Conservation (phyloP, 306 rosid species). For the Lathyrus tuberosus region DNA sequence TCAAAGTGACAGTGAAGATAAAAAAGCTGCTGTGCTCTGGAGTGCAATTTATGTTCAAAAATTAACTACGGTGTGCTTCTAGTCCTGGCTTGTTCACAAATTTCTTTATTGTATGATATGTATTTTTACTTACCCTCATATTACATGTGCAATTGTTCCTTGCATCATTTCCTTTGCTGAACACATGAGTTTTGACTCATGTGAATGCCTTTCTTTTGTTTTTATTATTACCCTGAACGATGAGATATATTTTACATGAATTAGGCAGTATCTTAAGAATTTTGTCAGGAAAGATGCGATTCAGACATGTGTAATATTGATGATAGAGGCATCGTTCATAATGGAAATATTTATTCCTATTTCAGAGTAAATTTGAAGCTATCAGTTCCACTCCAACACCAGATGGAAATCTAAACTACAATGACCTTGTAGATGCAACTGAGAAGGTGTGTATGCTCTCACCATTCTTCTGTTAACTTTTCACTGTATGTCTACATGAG, state of each 20-base stretch:
- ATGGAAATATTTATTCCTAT: conserved; percentile 34
- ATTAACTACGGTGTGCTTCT: conserved; percentile 57
- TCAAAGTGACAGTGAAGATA: conserved; percentile 52
- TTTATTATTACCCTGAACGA: neutral
- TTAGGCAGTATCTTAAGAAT: conserved; percentile 21
- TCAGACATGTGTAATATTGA: conserved; percentile 30
- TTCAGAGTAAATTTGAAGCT: conserved; percentile 63
- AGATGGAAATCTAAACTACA: conserved; percentile 77
- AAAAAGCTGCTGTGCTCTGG: conserved; percentile 75
- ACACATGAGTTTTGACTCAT: neutral
- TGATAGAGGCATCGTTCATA: conserved; percentile 6
- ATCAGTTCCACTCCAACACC: conserved; percentile 67
- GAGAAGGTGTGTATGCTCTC: conserved; percentile 51
- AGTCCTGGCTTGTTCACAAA: conserved; percentile 17
- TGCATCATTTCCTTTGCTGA: conserved; percentile 28
- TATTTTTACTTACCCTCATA: conserved; percentile 32
- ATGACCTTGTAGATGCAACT: conserved; percentile 56
- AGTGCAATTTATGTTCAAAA: conserved; percentile 79
- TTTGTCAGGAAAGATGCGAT: neutral
- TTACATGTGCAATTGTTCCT: conserved; percentile 18
- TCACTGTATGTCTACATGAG: conserved; percentile 10
- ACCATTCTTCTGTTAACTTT: conserved; percentile 3
- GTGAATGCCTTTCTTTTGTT: neutral
- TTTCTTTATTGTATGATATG: conserved; percentile 13
- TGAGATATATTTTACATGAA: neutral